Base-by-base conservation (phyloP, 305 asterid species). In the Fraxinus dipetala region DNA sequence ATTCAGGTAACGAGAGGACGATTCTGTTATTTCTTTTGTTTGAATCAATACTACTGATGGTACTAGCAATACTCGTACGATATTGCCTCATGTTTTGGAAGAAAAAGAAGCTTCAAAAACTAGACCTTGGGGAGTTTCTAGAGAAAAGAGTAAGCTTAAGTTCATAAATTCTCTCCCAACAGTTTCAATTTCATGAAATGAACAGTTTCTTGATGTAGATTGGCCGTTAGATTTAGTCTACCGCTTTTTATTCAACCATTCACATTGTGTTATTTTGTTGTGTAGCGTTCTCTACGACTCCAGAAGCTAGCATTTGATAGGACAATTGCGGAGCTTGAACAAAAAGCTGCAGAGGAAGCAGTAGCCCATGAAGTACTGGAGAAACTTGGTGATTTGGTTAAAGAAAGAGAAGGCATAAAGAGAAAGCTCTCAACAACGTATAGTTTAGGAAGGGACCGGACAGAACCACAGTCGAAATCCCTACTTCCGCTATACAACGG, bases 401-500 rank as follows among this genome's bases (percentile, higher is more conserved):
- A 83, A 83, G 91, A 88, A 87, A 90, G 97, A 84, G 97, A 93
- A 85, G 79, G 79, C 81, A 86, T 94, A 76, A 82, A 83, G 83
- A 88, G 93, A 85, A 96, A 91, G 90, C 98, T 96, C 85, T 91
- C 94, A 5, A 92, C 97, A 2, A 87, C 94, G 1, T 94, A 96
- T 81, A 94, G 98, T 86, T 86, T 94, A 76, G 97, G 98, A 73
- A 87, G 95, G 61, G 98, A 96, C 35, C 79, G 87, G 31, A 86
- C 83, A 77, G 80, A 73, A 34, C 40, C 85, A 31, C 82, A 69
- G 16, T 30, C 90, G 40, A 90, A 83, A 48, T 85, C 93, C 30
- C 81, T 94, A 38, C 93, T 93, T 69, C 97, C 97, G 1, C 36
- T 92, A 84, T 79, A 81, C 18, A 87, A 87, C 51, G 82, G 82